A percentile compares a stretch with the other conserved stretches of the same genome.
phyloP scores from a whole-genome alignment of 306 rosid species.

The Prosopis cineraria region DNA sequence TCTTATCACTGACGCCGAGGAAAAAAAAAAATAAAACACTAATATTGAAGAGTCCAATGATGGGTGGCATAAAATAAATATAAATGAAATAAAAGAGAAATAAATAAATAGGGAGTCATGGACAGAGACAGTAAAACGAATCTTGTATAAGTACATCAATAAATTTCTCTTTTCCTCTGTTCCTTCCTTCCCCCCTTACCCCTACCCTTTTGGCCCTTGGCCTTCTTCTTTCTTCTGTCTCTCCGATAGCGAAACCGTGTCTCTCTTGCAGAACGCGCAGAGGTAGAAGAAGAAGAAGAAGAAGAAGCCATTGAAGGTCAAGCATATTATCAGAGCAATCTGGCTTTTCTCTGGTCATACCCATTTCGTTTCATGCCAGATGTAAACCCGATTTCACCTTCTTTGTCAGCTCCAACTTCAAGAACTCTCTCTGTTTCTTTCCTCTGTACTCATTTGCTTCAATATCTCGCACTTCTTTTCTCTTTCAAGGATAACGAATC shows the following conservation, averaged over 20 bases:
- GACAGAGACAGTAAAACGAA: not conserved
- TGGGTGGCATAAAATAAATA: not conserved
- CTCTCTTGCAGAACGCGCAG: not conserved
- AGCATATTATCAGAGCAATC: not conserved
- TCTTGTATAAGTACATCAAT: not conserved
- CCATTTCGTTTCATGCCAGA: not conserved
- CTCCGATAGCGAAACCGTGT: not conserved
- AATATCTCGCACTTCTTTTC: not conserved
- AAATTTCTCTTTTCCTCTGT: not conserved
- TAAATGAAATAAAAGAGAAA: not conserved
- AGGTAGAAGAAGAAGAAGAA: not conserved
- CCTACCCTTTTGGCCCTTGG: too few relatives aligned
- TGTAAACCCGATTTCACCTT: not conserved
- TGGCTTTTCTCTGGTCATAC: not conserved
- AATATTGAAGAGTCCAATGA: too few relatives aligned
- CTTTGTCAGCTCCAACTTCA: not conserved
- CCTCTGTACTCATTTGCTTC: not conserved
- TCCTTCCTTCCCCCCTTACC: not conserved
- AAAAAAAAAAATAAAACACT: too few relatives aligned
- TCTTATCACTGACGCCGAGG: too few relatives aligned
- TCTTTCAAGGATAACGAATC: slow-evolving; percentile 5
- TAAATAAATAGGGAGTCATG: not conserved
- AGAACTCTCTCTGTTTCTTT: not conserved
- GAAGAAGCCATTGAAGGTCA: not conserved
- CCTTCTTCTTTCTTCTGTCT: not conserved